Base-by-base conservation (phyloP, 2,329 filamentous ascomycete species). In the Xylaria sp. region DNA sequence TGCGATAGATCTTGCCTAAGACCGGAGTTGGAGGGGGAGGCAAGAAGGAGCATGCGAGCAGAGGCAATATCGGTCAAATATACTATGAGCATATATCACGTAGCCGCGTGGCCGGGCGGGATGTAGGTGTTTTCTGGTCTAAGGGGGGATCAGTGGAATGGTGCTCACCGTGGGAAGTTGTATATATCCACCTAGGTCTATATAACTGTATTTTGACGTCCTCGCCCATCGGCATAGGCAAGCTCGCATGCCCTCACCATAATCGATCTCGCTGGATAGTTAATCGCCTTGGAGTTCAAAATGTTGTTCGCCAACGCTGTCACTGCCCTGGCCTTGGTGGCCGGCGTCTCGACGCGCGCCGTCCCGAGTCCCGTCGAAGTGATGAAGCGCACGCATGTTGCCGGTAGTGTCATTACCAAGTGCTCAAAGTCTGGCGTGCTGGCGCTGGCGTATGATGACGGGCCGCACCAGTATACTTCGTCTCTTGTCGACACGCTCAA, bases 361-460 rank as follows among this genome's bases (percentile, higher is more conserved):
- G 65, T 75, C 23, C 76, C 78, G 25, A 73, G 66, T 51, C 81
- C 80, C 0, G 63, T 81, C 40, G 74, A 78, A 35, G 65, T 79
- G 57, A 73, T 82, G 64, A 79, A 78, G 58, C 76, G 79, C 6
- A 75, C 76, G 2, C 75, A 78, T 33, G 75, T 72, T 11, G 71
- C 78, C 1, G 81, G 81, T 14, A 74, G 76, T 23, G 78, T 83
- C 37, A 81, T 82, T 64, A 78, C 76, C 8, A 76, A 79, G 65
- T 83, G 81, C 73, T 72, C 71, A 58, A 76, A 75, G 60, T 77
- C 81, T 0, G 78, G 78, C 12, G 76, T 79, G 42, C 71, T 85
- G 2, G 82, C 83, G 0, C 77, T 85, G n/a, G 82, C 83, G 1
- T 84, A 82, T 63, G 83, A 85, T 57, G 83, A 85, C 56, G 83